A percentile compares a stretch with the other conserved stretches of the same genome.
Conservation (phyloP, 2,329 filamentous ascomycete species). For the Plenodomus lindquistii region DNA sequence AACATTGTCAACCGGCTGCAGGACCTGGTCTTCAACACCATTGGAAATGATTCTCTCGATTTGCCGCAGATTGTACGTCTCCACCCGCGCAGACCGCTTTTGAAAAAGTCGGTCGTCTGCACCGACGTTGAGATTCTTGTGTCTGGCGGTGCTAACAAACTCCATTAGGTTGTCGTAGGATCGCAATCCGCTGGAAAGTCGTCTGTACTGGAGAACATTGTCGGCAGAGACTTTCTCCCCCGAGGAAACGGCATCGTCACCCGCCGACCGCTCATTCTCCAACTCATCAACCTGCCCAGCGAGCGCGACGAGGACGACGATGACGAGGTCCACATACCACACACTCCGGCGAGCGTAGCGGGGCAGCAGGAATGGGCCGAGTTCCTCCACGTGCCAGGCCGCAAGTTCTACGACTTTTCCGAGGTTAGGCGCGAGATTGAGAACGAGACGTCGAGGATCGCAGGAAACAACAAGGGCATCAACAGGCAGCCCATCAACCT, state of each 20-base stretch:
- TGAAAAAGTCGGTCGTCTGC: constrained; percentile 8
- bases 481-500: constrained; percentile 97
- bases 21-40: constrained; percentile 98
- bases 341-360: constrained; percentile 74
- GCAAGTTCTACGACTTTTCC: constrained; percentile 86
- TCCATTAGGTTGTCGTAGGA: constrained; percentile 86
- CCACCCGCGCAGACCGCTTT: constrained; percentile 39
- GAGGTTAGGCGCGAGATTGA: constrained; percentile 97
- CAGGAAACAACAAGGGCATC: constrained; percentile 97
- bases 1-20: constrained; percentile 97
- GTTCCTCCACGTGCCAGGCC: constrained; percentile 91
- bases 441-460: constrained; percentile 92
- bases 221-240: constrained; percentile 94
- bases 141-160: constrained; percentile 12
- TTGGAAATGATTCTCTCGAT: constrained; percentile 97
- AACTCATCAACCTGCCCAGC: constrained; percentile 93
- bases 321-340: constrained; percentile 69
- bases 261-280: constrained; percentile 88
- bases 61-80: constrained; percentile 96
- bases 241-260: constrained; percentile 97
- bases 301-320: constrained; percentile 69
- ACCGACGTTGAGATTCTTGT: background rate
- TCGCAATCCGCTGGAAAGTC: constrained; percentile 99
- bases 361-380: constrained; percentile 82
- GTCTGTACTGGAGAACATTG: constrained; percentile 97